Evolutionary conservation across 768 basidiomycete species (phyloP).

Genomic region (Guyanaporus albipodus): DNA sequence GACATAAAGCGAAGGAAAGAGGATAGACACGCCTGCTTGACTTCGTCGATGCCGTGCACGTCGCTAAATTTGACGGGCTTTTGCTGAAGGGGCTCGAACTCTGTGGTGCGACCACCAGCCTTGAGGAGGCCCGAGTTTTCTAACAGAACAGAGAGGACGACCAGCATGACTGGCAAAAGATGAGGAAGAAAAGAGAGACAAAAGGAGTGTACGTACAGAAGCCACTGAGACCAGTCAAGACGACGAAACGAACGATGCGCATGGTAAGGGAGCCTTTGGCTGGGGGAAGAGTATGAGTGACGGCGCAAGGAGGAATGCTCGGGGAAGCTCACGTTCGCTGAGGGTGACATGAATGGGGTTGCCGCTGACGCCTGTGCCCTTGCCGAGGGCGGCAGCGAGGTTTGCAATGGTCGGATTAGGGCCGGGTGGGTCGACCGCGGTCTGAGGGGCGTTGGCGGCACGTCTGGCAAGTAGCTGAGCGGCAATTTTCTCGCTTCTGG

Average conservation of each 20-base stretch:
- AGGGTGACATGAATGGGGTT: conserved; percentile 80
- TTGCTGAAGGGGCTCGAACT: conserved; percentile 80
- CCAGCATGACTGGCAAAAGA: conserved; percentile 60
- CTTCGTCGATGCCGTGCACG: conserved; percentile 97
- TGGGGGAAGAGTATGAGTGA: conserved; percentile 25
- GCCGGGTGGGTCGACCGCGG: conserved; percentile 9
- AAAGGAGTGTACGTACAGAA: conserved; percentile 52
- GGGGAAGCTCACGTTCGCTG: conserved; percentile 62
- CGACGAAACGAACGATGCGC: conserved; percentile 58
- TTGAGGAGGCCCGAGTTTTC: conserved; percentile 94
- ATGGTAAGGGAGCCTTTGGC: conserved; percentile 68
- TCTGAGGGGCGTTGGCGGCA: conserved; percentile 6
- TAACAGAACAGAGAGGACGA: conserved; percentile 82
- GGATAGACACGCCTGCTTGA: conserved; percentile 68
- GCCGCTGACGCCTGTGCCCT: conserved; percentile 40
- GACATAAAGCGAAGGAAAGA: background rate
- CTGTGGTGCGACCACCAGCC: conserved; percentile 71
- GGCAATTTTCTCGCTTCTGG: conserved; percentile 42
- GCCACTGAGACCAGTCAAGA: conserved; percentile 49
- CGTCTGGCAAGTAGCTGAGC: conserved; percentile 36
- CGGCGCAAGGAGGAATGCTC: background rate
- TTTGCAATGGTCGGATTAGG: conserved; percentile 39
- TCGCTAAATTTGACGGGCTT: conserved; percentile 89
- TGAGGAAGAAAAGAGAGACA: conserved; percentile 4
- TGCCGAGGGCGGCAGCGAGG: conserved; percentile 38